These are phyloP conservation scores for Pyrenula massariospora DNA, from an alignment of 495 filamentous ascomycete species.

Conservation along the genomic window DNA sequence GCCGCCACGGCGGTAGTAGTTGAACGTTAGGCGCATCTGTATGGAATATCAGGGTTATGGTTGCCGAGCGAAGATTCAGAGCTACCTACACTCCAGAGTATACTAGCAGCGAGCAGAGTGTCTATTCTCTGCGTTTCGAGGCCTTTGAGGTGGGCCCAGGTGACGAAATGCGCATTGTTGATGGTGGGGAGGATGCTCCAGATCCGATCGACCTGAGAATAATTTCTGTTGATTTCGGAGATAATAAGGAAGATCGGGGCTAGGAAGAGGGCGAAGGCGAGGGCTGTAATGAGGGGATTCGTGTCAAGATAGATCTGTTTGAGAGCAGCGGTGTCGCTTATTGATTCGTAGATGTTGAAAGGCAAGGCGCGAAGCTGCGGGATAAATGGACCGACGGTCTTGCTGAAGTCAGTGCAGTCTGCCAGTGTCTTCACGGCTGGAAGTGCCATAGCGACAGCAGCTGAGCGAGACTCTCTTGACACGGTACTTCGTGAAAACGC, in stretches of 20 bases:
- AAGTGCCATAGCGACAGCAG: conserved; percentile 52
- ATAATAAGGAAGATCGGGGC: conserved; percentile 57
- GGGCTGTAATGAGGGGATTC: conserved; percentile 72
- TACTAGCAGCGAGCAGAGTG: conserved; percentile 56
- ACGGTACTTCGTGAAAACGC: background rate
- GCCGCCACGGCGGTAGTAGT: conserved; percentile 94
- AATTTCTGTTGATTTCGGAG: conserved; percentile 82
- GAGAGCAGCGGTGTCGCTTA: conserved; percentile 41
- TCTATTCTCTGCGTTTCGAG: conserved; percentile 65
- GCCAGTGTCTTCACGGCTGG: conserved; percentile 54
- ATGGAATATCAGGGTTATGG: too few relatives aligned
- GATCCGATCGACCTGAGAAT: conserved; percentile 82
- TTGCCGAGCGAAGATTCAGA: too few relatives aligned
- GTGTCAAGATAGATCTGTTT: conserved; percentile 68
- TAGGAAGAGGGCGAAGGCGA: conserved; percentile 58
- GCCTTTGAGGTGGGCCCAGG: conserved; percentile 65
- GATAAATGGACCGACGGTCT: conserved; percentile 63
- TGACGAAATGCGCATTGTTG: conserved; percentile 77
- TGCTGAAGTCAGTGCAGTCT: conserved; percentile 62
- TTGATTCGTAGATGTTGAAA: conserved; percentile 42
- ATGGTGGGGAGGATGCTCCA: conserved; percentile 85
- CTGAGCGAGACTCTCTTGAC: conserved; percentile 1
- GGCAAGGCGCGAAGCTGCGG: conserved; percentile 68
- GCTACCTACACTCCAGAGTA: conserved; percentile 67
- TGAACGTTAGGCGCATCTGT: conserved; percentile 77